Evolutionary conservation across 176 grass and related monocot species (phyloP), one percentile per base, ranked within the genome.

Genomic region (Areca catechu): DNA sequence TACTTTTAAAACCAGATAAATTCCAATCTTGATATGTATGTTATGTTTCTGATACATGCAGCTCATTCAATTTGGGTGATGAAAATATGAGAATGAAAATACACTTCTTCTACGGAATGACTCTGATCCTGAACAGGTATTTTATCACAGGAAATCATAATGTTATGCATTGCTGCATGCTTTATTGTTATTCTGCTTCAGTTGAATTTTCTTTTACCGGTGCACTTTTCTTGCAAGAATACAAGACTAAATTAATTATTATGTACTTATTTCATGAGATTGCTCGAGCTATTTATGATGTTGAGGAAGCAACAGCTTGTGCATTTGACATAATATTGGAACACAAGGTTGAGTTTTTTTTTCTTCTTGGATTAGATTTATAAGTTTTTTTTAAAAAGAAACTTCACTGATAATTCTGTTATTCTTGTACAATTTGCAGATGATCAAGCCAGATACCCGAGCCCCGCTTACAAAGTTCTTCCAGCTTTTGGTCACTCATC

Each of bases 281-380:
- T 80, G 62, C 65, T 67, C 81, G 79, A 75, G 93, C 93, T 53
- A 87, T 92, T 72, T 88, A 88, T 14, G 93, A 98, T 71, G 81
- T 85, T 74, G 87, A 92, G 84, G 93, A 98, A 98, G 81, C 93
- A 58, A 98, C 93, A 77, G 51, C 83, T 61, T 77, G 83, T 62
- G 84, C 84, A 53, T 80, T 91, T 52, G 77, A 98, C 51, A 98
- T 98, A 77, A 98, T 98, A 68, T 83, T 85, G 68, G 80, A 80
- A 24, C 62, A 89, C 64, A 98, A 98, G 93, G 93, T 98, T 86
- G 20, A 19, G 56, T 20, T 77, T 58, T 60, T 58, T 60, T 54
- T 58, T 72, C 51, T 61, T 81, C 19, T 60, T 20, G 49, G 49
- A 71, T 37, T 28, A 52, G 70, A 51, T 19, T 53, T 17, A 3